Percentiles rank a stretch among this genome's conserved stretches.
Evolutionary conservation across 164 flowering plant species (phyloP).

Genomic region (Chimonanthus praecox): DNA sequence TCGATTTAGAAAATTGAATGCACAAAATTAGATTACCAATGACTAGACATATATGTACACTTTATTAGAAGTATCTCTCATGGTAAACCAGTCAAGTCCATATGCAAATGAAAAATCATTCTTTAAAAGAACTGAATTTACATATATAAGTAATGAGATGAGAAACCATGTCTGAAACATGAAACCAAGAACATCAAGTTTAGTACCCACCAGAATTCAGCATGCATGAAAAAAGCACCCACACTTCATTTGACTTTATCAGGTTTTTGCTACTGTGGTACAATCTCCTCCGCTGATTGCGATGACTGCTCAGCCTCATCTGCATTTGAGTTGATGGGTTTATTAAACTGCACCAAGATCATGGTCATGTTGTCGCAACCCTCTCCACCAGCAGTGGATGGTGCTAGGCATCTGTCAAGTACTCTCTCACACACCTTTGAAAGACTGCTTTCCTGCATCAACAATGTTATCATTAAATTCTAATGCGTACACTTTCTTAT

Average conservation of each 20-base stretch:
- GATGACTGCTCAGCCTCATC: conserved; percentile 33
- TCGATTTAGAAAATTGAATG: background rate
- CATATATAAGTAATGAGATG: conserved; percentile 6
- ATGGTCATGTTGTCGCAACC: conserved; percentile 99
- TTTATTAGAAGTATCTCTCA: conserved; percentile 9
- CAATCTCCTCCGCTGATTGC: conserved; percentile 19
- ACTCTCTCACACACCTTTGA: conserved; percentile 84
- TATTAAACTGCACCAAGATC: conserved; percentile 93
- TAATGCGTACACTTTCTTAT: background rate
- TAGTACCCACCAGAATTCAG: background rate
- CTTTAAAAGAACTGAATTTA: conserved; percentile 11
- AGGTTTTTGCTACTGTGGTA: conserved; percentile 1
- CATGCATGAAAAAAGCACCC: background rate
- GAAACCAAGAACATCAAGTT: background rate
- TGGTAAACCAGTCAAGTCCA: background rate
- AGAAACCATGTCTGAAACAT: conserved; percentile 5
- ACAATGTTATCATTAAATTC: conserved; percentile 1
- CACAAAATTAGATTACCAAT: background rate
- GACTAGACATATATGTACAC: conserved; percentile 7
- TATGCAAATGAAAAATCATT: background rate
- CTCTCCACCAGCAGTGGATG: conserved; percentile 82
- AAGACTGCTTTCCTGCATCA: conserved; percentile 78
- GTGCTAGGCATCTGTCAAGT: conserved; percentile 88
- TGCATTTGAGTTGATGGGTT: conserved; percentile 27
- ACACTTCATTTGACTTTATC: background rate